These are phyloP conservation scores for Spathaspora passalidarum DNA, from an alignment of 805 yeast genomes.

Conservation along the genomic window DNA sequence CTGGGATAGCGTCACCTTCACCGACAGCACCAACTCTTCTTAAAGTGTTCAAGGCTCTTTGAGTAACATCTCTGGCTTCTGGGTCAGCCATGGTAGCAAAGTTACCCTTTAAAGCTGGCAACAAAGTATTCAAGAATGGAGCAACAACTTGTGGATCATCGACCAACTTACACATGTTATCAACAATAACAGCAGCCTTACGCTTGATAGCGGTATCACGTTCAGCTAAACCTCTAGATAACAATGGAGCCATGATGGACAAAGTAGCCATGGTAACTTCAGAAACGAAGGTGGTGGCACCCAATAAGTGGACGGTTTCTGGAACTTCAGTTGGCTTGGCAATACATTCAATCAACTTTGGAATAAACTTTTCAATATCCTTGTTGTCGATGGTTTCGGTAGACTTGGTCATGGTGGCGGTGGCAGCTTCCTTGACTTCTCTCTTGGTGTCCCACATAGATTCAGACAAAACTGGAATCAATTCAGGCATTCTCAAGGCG, in stretches of 20 bases:
- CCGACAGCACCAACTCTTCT: constrained; percentile 98
- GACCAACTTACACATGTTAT: constrained; percentile 99
- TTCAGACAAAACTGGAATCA: constrained; percentile 97
- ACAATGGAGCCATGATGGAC: constrained; percentile 98
- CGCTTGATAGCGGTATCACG: constrained; percentile 99
- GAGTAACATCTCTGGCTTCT: constrained; percentile 98
- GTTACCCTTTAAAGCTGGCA: constrained; percentile 95
- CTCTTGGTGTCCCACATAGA: constrained; percentile 99
- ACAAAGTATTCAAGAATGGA: constrained; percentile 93
- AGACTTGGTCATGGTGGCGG: constrained; percentile 90
- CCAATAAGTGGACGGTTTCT: constrained; percentile 97
- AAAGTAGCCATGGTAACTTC: constrained; percentile 99
- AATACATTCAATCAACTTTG: constrained; percentile 94
- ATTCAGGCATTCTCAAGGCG: constrained; percentile 99
- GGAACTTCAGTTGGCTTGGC: constrained; percentile 97
- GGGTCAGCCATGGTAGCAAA: constrained; percentile 98
- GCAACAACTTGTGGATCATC: constrained; percentile 99
- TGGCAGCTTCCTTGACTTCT: constrained; percentile 96
- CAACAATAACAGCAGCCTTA: constrained; percentile 98
- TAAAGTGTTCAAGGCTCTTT: constrained; percentile 94
- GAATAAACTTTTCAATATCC: constrained; percentile 99
- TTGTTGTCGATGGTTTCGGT: constrained; percentile 98
- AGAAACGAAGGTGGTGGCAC: constrained; percentile 99
- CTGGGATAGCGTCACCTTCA: constrained; percentile 88
- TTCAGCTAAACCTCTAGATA: constrained; percentile 99